Evolutionary conservation across 441 rosid species (phyloP).

Genomic region (Adansonia gregorii): DNA sequence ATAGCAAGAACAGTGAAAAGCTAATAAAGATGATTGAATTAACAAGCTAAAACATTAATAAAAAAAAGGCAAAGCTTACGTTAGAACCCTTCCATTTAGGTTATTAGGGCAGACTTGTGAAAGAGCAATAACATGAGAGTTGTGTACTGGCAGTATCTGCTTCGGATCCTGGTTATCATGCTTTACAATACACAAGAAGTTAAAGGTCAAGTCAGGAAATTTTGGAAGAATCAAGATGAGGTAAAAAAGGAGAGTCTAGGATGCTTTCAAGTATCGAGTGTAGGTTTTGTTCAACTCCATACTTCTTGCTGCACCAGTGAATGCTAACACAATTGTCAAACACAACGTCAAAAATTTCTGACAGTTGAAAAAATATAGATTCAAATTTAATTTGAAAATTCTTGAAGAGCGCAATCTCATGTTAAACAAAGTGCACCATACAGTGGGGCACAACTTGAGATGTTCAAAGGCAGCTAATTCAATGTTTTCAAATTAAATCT

Average conservation of each 20-base stretch:
- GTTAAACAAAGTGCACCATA: conserved; percentile 6
- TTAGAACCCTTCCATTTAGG: conserved; percentile 68
- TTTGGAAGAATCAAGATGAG: conserved; percentile 28
- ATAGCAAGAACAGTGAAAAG: conserved; percentile 15
- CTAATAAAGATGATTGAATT: conserved; percentile 15
- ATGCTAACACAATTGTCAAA: conserved; percentile 9
- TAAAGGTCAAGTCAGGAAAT: conserved; percentile 37
- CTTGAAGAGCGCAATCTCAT: conserved; percentile 17
- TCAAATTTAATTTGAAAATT: conserved; percentile 18
- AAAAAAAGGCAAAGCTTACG: conserved; percentile 60
- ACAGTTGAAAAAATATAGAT: conserved; percentile 3
- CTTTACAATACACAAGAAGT: conserved; percentile 51
- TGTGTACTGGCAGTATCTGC: conserved; percentile 71
- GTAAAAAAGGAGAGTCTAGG: conserved; percentile 19
- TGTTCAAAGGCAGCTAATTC: conserved; percentile 21
- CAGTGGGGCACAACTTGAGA: neutral
- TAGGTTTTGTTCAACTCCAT: conserved; percentile 8
- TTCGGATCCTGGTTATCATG: conserved; percentile 74
- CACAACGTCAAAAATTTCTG: neutral
- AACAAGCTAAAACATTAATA: conserved; percentile 19
- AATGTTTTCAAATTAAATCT: conserved; percentile 19
- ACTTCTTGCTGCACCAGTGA: conserved; percentile 9
- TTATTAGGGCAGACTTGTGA: conserved; percentile 88
- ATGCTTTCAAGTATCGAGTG: conserved; percentile 20
- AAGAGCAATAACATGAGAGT: conserved; percentile 85